Evolutionary conservation across 176 grass and related monocot genomes (phyloP), one percentile per base, ranked within the genome.

Genomic region (Aechmea fasciata): DNA sequence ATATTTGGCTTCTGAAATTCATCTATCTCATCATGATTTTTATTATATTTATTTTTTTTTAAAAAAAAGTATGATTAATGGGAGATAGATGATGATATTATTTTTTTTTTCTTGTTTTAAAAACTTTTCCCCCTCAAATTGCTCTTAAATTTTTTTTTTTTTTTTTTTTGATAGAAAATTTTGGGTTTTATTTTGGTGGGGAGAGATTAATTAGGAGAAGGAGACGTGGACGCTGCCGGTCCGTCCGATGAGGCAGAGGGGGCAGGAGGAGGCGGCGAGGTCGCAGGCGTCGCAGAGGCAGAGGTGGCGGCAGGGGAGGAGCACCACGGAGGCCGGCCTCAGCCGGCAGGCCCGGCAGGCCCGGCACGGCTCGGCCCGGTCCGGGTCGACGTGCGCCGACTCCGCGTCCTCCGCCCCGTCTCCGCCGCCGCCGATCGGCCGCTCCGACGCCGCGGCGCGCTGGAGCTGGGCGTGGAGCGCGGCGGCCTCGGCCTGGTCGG

Each of bases 221-320:
- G 77, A 73, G 59, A 92, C 78, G 52, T 85, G 83, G 70, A 96
- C 70, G 26, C 69, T 87, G 57, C 86, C 84, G 82, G 93, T 92
- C 61, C 78, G 70, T 47, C 67, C 73, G 72, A 76, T 65, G 47
- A 75, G 81, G 77, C 89, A 96, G 66, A 81, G 18, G 59, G 93
- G 93, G 64, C 88, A 91, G 22, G 69, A 70, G 48, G 77, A 14
- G 1, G 67, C 65, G 55, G 69, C 66, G 63, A 79, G 71, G 28
- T 87, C 81, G 81, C 92, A 96, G 7, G 71, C 52, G 15, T 49
- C 76, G 81, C 92, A 96, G 50, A 92, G 67, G 73, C 92, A 96
- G 49, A 96, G 87, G 79, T 96, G 92, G 68, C 92, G 86, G 82
- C 92, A 96, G 0, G 92, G 92, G 15, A 92, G 86, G 51, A 92